These are phyloP conservation scores for Rhytidiadelphus loreus DNA, from an alignment of 225 moss, liverwort and hornwort genomes.

Conservation along the genomic window DNA sequence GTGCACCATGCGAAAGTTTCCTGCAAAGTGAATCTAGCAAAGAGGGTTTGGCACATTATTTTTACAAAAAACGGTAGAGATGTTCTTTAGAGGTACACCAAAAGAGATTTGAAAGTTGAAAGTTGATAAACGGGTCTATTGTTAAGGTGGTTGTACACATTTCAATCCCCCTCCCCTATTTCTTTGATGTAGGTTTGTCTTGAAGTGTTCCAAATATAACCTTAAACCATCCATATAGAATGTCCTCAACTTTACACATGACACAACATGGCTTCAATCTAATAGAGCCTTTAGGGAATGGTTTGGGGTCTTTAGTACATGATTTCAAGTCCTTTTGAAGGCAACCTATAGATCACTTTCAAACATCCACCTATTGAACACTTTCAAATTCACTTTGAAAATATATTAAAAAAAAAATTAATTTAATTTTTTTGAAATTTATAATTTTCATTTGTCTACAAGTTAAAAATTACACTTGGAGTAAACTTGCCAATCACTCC, in stretches of 20 bases:
- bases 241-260: too few species aligned
- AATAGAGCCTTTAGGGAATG: background rate
- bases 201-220: background rate
- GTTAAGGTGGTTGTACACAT: background rate
- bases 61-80: too few species aligned
- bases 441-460: too few species aligned
- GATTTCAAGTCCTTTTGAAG: fast-evolving
- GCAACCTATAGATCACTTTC: background rate
- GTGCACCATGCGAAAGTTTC: too few species aligned
- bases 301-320: background rate
- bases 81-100: background rate
- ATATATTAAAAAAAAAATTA: background rate
- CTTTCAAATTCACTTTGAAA: background rate
- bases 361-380: background rate
- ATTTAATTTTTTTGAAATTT: too few species aligned
- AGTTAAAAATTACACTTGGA: too few species aligned
- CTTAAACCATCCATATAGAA: background rate
- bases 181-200: background rate
- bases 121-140: background rate
- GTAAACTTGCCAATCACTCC: too few species aligned
- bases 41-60: too few species aligned
- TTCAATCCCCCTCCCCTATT: fast-evolving
- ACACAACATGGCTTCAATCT: fast-evolving
- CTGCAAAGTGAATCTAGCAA: too few species aligned
- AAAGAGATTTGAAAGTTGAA: background rate